phyloP scores from a whole-genome alignment of 1,284 basidiomycete genomes.

The Bondarzewia mesenterica region DNA sequence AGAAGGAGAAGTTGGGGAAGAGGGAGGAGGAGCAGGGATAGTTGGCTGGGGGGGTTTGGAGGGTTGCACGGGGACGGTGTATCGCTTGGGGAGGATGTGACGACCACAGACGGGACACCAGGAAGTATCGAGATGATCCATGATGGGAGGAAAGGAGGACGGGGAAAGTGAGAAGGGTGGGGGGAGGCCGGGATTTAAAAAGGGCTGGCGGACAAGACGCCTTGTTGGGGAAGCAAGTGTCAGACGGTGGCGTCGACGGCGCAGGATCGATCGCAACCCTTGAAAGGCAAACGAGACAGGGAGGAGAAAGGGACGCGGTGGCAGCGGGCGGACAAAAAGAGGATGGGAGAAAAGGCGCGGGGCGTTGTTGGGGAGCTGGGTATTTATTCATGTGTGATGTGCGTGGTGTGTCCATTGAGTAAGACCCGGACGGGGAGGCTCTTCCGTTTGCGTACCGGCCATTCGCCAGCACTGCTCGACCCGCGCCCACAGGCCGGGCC shows the following conservation, averaged over 20 bases:
- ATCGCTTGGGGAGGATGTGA: constrained; percentile 63
- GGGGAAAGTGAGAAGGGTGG: constrained; percentile 1
- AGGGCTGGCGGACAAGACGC: neutral
- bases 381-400: neutral
- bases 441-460: no score
- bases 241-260: no score
- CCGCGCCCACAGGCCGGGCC: no score
- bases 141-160: constrained; percentile 10
- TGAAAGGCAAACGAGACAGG: no score
- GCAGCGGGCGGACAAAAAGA: constrained; percentile 5
- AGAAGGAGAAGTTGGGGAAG: constrained; percentile 22
- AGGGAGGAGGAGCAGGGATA: constrained; percentile 24
- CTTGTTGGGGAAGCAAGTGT: constrained; percentile 3
- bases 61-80: constrained; percentile 30
- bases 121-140: constrained; percentile 37
- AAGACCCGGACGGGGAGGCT: no score
- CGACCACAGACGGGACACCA: constrained; percentile 71
- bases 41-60: constrained; percentile 2
- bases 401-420: no score
- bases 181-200: neutral
- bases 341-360: neutral
- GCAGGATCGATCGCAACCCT: no score
- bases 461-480: no score
- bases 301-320: no score
- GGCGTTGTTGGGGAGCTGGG: neutral